Base-by-base conservation (phyloP, 305 asterid species). In the Solanum hybrid region DNA sequence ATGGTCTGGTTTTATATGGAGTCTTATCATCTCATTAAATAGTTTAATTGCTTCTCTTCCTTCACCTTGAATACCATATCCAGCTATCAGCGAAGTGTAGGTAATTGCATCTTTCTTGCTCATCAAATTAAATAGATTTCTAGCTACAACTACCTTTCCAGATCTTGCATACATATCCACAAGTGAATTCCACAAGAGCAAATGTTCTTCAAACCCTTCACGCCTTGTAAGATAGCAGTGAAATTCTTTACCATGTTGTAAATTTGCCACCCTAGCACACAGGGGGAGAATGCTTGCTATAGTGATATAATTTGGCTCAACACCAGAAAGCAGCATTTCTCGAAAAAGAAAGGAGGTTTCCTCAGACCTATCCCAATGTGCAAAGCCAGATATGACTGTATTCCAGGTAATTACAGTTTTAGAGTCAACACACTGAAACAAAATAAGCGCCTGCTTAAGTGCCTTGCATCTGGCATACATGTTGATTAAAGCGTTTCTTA, bases 121-220 rank as follows among this genome's bases (percentile, higher is more conserved):
- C 92, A 95, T 93, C 76, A 89, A 91, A 93, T 93, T 93, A 92
- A 97, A 97, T 88, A 96, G 90, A 82, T 85, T 94, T 92, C 93
- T 94, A 24, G 98, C 98, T 34, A 92, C 57, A n/a, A 87, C 90
- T 86, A 96, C 95, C 93, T 91, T 93, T 90, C 98, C 97, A 24
- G 98, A 96, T 93, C 96, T 94, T 86, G 98, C 96, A 91, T 97
- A 97, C 93, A 95, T 93, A 87, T 95, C 98, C 73, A 96, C 94
- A 71, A 97, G 96, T 26, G 98, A 91, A 93, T 97, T 97, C 98
- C 97, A 94, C 16, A 95, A 94, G 36, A 94, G 89, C 78, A 93
- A 92, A 91, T 93, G 81, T 20, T 90, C 94, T 71, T 92, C 91
- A 82, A 95, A 94, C 57, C 93, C 94, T 91, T 90, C 93, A 61